Base-by-base conservation (phyloP, 2,329 filamentous ascomycete species). In the Talaromyces sp. region DNA sequence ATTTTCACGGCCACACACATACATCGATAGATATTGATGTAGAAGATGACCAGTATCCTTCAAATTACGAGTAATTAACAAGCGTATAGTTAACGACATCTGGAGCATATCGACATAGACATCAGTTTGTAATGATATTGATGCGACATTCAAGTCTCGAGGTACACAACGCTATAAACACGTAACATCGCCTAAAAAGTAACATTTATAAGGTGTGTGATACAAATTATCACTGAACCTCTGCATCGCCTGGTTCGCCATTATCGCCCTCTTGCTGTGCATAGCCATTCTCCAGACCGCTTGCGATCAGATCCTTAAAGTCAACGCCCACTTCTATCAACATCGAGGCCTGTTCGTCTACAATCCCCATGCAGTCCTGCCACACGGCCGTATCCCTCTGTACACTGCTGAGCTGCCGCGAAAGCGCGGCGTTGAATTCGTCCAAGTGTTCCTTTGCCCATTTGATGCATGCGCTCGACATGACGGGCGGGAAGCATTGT, bases 371-470 rank as follows among this genome's bases (percentile, higher is more conserved):
- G 76, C 95, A 98, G 70, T 90, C 85, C 59, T 84, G 85, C 91
- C 92, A 97, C 1, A 91, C 84, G 52, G 86, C 83, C 14, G 89
- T 89, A n/a, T 85, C 87, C 56, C 82, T 84, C 64, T 96, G 89
- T 2, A 95, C 90, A 72, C 90, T 92, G 76, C 92, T 96, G 64
- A 99, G 80, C 77, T 98, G 95, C 63, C 94, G 83, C 40, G 84
- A 86, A 42, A 99, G 81, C 57, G 95, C 87, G 53, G 83, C 83
- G 70, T 97, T 98, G 81, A 98, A 98, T 1, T 87, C 87, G 68
- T 97, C 93, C 1, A 98, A 87, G 72, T 96, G 88, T 68, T 95
- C 89, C 76, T 97, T 98, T n/a, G 92, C 93, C 95, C 95, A 99
- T 72, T 94, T 96, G 69, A 99, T 94, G 69, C 92, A 96, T 0